These are phyloP conservation scores for Hapsidospora chrysogenum DNA, from an alignment of 495 filamentous ascomycete species.

Conservation along the genomic window DNA sequence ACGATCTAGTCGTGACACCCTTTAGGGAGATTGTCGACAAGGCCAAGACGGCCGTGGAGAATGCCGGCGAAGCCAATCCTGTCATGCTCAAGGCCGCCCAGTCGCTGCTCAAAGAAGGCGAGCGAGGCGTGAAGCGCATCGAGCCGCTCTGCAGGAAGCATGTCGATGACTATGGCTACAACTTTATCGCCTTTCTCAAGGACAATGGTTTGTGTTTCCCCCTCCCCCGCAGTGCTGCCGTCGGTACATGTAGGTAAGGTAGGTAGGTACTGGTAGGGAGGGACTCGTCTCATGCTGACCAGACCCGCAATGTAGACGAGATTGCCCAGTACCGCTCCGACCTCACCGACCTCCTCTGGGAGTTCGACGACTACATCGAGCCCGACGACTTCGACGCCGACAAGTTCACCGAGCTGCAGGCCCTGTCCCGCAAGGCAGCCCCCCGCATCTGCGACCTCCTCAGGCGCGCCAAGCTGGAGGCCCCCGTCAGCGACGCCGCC, in stretches of 20 bases:
- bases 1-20: constrained; percentile 18
- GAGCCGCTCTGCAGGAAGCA: constrained; percentile 23
- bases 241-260: no score
- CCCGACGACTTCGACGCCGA: constrained; percentile 18
- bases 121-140: constrained; percentile 23
- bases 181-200: constrained; percentile 23
- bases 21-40: constrained; percentile 24
- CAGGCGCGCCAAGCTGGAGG: constrained; percentile 21
- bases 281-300: not conserved
- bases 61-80: constrained; percentile 16
- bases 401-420: constrained; percentile 19
- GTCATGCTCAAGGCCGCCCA: constrained; percentile 23
- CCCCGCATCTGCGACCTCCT: constrained; percentile 19
- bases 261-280: no score
- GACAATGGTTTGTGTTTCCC: constrained; percentile 18
- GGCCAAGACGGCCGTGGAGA: constrained; percentile 17
- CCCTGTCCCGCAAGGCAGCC: constrained; percentile 17
- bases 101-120: constrained; percentile 19
- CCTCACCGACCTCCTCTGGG: constrained; percentile 22
- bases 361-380: constrained; percentile 25
- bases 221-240: no score
- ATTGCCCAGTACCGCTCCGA: constrained; percentile 21
- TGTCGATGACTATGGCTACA: constrained; percentile 19
- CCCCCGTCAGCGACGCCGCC: constrained; percentile 7
- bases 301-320: constrained; percentile 13